Base-by-base conservation (phyloP, 1,139 yeast genomes). In the Yamadazyma kanchanaburiensis region DNA sequence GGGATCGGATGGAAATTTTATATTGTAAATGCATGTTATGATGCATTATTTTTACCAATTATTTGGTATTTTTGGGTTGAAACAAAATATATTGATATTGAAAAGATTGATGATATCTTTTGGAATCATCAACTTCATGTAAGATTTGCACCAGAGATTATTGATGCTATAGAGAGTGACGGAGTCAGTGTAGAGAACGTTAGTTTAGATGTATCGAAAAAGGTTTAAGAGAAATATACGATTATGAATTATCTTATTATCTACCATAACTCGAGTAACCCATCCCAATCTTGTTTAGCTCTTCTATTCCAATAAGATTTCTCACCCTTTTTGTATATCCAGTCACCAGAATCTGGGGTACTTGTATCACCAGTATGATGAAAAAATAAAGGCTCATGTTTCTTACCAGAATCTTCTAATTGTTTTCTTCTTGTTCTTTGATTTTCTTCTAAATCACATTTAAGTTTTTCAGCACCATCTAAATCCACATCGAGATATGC, bases 231-330 rank as follows among this genome's bases (percentile, higher is more conserved):
- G n/a, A n/a, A n/a, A n/a, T n/a, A n/a, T n/a, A n/a, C n/a, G n/a
- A n/a, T n/a, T n/a, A 14, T 12, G 5, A 8, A 11, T 20, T n/a
- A n/a, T n/a, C n/a, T 14, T 7, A 15, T 15, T 15, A 2, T 6
- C 37, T 44, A 77, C 85, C 85, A 80, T 30, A 80, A 56, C 31
- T 65, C 55, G 9, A 62, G 41, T 17, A 79, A 48, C 22, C 62
- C 82, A 12, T 60, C 58, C 91, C 91, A 82, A 44, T 80, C 74
- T 6, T 62, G 61, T 4, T 53, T 59, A 42, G 66, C 70, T 53
- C 94, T 75, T 48, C 86, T 73, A 42, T 74, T 77, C 97, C 96
- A 89, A 53, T 89, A 89, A 47, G 85, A 75, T 22, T 70, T 61
- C 2, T 66, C 65, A 1, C 95, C 96, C 13, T 55, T 60, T 26